These are phyloP conservation scores for Colletotrichum brevisporum DNA, from an alignment of 2,329 filamentous ascomycete genomes.

Conservation along the genomic window DNA sequence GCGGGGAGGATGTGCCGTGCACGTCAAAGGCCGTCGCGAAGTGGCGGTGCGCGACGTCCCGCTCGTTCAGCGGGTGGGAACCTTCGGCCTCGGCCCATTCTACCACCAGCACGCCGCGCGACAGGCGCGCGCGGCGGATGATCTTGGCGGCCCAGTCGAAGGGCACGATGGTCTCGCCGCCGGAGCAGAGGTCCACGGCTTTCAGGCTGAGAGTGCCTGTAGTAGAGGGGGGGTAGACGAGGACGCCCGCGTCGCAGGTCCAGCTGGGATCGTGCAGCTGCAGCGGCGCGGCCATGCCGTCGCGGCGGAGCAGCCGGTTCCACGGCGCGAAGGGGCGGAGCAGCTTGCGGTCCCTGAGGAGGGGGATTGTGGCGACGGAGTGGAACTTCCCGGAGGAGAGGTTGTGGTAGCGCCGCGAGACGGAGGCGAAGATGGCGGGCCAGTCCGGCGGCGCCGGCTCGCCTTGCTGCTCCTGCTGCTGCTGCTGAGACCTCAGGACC, in stretches of 20 bases:
- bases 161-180: conserved; percentile 60
- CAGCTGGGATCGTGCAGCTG: conserved; percentile 65
- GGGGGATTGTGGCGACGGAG: conserved; percentile 37
- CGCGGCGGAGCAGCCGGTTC: conserved; percentile 59
- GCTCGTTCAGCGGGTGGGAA: conserved; percentile 66
- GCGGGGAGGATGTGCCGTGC: conserved; percentile 8
- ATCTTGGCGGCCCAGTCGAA: conserved; percentile 65
- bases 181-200: conserved; percentile 65
- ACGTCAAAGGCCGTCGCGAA: conserved; percentile 73
- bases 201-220: conserved; percentile 50
- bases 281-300: conserved; percentile 56
- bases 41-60: conserved; percentile 67
- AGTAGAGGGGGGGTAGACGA: conserved; percentile 63
- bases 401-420: conserved; percentile 69
- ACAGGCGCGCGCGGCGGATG: conserved; percentile 68
- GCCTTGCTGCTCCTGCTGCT: too few relatives aligned
- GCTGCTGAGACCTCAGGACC: conserved; percentile 42
- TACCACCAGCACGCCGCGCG: conserved; percentile 69
- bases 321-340: conserved; percentile 59
- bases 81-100: conserved; percentile 72
- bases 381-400: conserved; percentile 50
- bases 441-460: conserved; percentile 50
- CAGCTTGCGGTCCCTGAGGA: conserved; percentile 42
- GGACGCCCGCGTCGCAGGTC: conserved; percentile 68
- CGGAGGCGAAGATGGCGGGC: conserved; percentile 60